A percentile compares a stretch with the other conserved stretches of the same genome.
Evolutionary conservation across 345 rosid genomes (phyloP).

Genomic region (Aethionema arabicum): DNA sequence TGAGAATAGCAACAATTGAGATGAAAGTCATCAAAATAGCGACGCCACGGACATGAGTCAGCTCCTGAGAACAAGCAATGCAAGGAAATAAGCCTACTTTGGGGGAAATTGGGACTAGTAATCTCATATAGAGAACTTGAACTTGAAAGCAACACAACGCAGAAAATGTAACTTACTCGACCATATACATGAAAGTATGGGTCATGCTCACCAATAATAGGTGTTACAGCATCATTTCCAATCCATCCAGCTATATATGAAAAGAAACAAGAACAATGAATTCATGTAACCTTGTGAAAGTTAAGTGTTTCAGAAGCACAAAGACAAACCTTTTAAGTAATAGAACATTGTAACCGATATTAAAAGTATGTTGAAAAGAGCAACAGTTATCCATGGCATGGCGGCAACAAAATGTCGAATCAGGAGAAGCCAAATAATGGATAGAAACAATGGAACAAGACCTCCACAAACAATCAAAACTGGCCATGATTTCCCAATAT

Average conservation of each 20-base stretch:
- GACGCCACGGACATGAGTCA: conserved; percentile 66
- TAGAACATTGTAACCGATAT: conserved; percentile 79
- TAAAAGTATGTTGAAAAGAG: conserved; percentile 74
- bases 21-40: conserved; percentile 79
- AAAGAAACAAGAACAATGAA: not conserved
- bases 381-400: conserved; percentile 98
- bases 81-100: not conserved
- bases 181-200: conserved; percentile 74
- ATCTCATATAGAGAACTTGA: conserved; percentile 10
- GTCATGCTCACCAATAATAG: conserved; percentile 84
- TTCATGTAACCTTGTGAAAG: not conserved
- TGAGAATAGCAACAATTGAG: conserved; percentile 71
- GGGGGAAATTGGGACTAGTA: not conserved
- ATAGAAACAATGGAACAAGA: conserved; percentile 77
- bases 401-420: conserved; percentile 91
- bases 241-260: conserved; percentile 85
- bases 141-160: conserved; percentile 1
- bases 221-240: conserved; percentile 84
- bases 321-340: conserved; percentile 71
- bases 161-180: conserved; percentile 57
- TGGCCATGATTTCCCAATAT: conserved; percentile 94
- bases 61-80: conserved; percentile 60
- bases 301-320: too few relatives aligned
- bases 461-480: conserved; percentile 95
- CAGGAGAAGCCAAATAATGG: conserved; percentile 88